Base-by-base conservation (phyloP, 148 eudicot genomes). In the Nepenthes gracilis region DNA sequence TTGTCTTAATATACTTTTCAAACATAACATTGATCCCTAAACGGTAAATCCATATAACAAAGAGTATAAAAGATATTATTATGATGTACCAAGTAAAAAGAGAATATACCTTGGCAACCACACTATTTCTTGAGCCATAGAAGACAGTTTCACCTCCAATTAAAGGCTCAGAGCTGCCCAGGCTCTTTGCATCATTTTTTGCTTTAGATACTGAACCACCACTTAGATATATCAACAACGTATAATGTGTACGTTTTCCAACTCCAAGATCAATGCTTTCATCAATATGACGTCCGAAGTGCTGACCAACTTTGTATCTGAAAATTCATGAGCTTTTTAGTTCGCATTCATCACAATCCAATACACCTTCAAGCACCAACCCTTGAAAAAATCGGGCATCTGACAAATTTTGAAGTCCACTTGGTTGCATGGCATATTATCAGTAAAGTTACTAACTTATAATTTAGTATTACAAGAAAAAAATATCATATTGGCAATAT, bases 121-220 rank as follows among this genome's bases (percentile, higher is more conserved):
- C 70, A 58, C 77, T 61, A 68, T 84, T 88, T 69, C 87, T 75
- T 40, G 90, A 77, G 47, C 87, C 94, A 67, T 93, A 93, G 57
- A 93, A 93, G 49, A 93, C 96, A 62, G 98, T 93, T 77, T 93
- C 98, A 36, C 98, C 98, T 65, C 98, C 96, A 65, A 82, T 84
- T 43, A 93, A 78, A 54, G 68, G 69, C 57, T 93, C 96, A 34
- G 58, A 48, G 52, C 72, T 77, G 34, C 76, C 74, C 48, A 54
- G 50, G 64, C 50, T 55, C 54, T 72, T 65, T 62, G 49, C 70
- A 47, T 83, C 85, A 33, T 69, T 76, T 61, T 80, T 84, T 14
- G 83, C 56, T 60, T 79, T 88, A 56, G 78, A 53, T 74, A 74
- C 80, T 37, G 70, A 68, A 65, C 69, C 64, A 38, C 98, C 91